Conservation (phyloP, 192 early-diverging fungal genomes). For the Coemansia sp. region DNA sequence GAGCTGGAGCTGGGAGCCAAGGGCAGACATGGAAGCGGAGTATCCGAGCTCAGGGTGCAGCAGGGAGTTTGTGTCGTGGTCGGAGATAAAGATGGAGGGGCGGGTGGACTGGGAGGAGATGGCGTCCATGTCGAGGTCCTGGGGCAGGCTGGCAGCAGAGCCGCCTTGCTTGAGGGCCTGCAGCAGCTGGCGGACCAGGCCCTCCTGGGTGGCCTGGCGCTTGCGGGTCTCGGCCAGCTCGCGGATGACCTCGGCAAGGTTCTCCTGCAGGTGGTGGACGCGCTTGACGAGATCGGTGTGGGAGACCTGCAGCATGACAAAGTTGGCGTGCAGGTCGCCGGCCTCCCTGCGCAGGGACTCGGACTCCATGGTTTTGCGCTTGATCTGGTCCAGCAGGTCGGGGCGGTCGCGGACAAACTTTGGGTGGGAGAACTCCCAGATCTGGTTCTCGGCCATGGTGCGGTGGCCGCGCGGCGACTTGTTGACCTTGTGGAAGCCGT, state of each 20-base stretch:
- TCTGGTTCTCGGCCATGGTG: constrained; percentile 83
- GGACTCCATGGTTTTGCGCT: constrained; percentile 86
- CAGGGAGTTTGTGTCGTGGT: constrained; percentile 52
- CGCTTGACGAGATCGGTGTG: constrained; percentile 75
- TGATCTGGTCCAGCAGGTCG: constrained; percentile 85
- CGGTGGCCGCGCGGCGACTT: constrained; percentile 82
- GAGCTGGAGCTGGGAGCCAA: constrained; percentile 43
- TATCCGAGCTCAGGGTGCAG: constrained; percentile 47
- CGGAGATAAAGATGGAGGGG: constrained; percentile 52
- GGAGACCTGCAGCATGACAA: constrained; percentile 72
- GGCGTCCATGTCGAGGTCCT: constrained; percentile 47
- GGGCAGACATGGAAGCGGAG: constrained; percentile 44
- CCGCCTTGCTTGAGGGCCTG: constrained; percentile 44
- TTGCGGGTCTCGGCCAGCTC: constrained; percentile 72
- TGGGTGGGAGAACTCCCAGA: constrained; percentile 87
- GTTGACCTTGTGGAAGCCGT: constrained; percentile 91
- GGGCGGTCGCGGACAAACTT: constrained; percentile 75
- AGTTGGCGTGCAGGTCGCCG: constrained; percentile 71
- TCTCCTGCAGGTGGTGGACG: constrained; percentile 70
- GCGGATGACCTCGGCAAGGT: constrained; percentile 66
- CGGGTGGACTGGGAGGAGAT: constrained; percentile 45
- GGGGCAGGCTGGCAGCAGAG: constrained; percentile 22
- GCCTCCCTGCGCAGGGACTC: constrained; percentile 70
- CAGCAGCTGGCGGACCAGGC: constrained; percentile 65
- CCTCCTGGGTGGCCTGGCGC: constrained; percentile 68